Evolutionary conservation across 371 early-diverging fungal species (phyloP).

Genomic region (Vairimorpha ceranae): DNA sequence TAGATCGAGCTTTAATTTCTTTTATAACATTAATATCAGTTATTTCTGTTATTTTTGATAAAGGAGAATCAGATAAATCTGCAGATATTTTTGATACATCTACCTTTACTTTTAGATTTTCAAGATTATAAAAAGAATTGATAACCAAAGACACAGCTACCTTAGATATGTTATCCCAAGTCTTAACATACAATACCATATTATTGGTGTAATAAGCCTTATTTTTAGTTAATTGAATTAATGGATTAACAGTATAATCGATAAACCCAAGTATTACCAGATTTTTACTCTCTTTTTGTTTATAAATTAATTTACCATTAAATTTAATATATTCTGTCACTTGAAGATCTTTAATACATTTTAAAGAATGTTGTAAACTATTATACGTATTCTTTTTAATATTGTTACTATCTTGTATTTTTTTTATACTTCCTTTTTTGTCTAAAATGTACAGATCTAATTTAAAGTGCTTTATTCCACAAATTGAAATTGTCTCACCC

Average conservation of each 20-base stretch:
- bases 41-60: slow-evolving; percentile 1
- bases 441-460: background rate
- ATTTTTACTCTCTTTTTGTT: slow-evolving; percentile 16
- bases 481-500: background rate
- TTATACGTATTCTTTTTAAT: background rate
- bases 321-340: slow-evolving; percentile 5
- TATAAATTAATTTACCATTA: slow-evolving; percentile 18
- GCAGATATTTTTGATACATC: background rate
- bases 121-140: background rate
- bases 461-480: background rate
- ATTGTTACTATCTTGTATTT: background rate
- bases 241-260: slow-evolving; percentile 12
- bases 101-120: slow-evolving; percentile 19
- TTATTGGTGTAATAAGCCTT: background rate
- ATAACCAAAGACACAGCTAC: background rate
- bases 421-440: background rate
- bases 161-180: slow-evolving; percentile 23
- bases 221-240: background rate
- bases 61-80: slow-evolving; percentile 16
- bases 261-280: slow-evolving; percentile 18
- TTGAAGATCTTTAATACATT: slow-evolving; percentile 17
- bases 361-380: background rate
- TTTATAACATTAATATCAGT: background rate
- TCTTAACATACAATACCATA: slow-evolving; percentile 30
- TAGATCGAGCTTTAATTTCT: background rate